Evolutionary conservation across 139 green algal species (phyloP).

Genomic region (Zygnema circumcarinatum): DNA sequence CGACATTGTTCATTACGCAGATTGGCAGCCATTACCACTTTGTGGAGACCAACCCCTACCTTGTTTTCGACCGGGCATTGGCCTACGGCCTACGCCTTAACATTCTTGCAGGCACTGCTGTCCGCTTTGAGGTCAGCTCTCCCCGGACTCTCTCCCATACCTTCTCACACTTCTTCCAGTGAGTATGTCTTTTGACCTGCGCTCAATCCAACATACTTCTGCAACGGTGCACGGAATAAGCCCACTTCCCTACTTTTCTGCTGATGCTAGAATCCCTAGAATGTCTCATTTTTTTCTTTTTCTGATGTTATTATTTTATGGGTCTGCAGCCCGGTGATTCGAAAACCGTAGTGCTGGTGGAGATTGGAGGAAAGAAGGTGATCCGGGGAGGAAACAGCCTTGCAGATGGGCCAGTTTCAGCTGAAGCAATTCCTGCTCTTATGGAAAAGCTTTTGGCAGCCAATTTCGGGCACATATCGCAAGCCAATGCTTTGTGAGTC

Average conservation of each 20-base stretch:
- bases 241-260: too few species aligned
- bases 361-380: constrained; percentile 59
- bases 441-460: constrained; percentile 38
- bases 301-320: not conserved
- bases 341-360: constrained; percentile 61
- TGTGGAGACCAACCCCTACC: constrained; percentile 60
- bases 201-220: too few species aligned
- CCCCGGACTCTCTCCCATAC: not conserved
- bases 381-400: constrained; percentile 63
- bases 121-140: constrained; percentile 65
- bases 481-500: constrained; percentile 42
- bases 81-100: constrained; percentile 63
- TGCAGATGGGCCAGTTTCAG: constrained; percentile 41
- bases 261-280: too few species aligned
- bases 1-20: too few species aligned
- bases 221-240: too few species aligned
- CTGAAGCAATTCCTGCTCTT: constrained; percentile 7
- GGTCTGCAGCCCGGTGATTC: constrained; percentile 59
- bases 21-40: constrained; percentile 68
- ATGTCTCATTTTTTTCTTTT: not conserved
- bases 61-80: constrained; percentile 61
- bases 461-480: constrained; percentile 50
- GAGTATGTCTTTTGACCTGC: too few species aligned
- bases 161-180: not conserved
- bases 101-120: constrained; percentile 64